These are phyloP conservation scores for Yarrowia osloensis DNA, from an alignment of 805 yeast genomes.

Conservation along the genomic window DNA sequence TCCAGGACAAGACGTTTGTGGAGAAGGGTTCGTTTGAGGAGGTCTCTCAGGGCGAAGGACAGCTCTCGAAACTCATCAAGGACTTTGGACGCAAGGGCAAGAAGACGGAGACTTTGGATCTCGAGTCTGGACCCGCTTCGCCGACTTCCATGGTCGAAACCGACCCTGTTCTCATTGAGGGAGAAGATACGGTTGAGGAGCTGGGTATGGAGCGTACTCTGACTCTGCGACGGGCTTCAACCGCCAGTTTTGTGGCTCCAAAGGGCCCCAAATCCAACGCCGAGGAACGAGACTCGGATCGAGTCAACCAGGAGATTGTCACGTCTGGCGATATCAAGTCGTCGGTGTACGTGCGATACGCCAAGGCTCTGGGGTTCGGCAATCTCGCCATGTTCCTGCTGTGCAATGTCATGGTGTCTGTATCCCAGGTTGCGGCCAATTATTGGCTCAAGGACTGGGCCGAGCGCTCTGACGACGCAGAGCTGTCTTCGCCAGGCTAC, in stretches of 20 bases:
- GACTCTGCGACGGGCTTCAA: slow-evolving; percentile 13
- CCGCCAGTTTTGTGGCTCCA: slow-evolving; percentile 11
- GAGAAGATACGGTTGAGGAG: slow-evolving; percentile 7
- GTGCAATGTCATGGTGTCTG: slow-evolving; percentile 46
- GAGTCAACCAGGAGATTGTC: slow-evolving; percentile 19
- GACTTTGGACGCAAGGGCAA: slow-evolving; percentile 34
- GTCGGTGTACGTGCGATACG: slow-evolving; percentile 71
- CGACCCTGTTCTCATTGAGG: not conserved
- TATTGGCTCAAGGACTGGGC: slow-evolving; percentile 92
- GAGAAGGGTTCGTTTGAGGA: slow-evolving; percentile 65
- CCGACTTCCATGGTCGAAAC: not conserved
- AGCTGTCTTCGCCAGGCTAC: slow-evolving; percentile 60
- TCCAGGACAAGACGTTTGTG: slow-evolving; percentile 49
- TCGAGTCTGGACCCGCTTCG: not conserved
- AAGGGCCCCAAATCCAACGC: slow-evolving; percentile 1
- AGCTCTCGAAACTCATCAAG: slow-evolving; percentile 33
- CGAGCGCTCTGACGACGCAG: slow-evolving; percentile 62
- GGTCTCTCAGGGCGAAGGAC: slow-evolving; percentile 41
- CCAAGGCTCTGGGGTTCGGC: slow-evolving; percentile 61
- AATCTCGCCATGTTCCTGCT: slow-evolving; percentile 47
- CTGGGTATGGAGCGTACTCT: slow-evolving; percentile 1
- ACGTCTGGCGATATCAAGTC: slow-evolving; percentile 49
- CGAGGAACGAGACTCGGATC: not conserved
- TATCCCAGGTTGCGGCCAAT: slow-evolving; percentile 61
- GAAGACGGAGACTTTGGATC: not conserved